Conservation (phyloP, 768 basidiomycete genomes). For the Macrolepiota fuliginosa region DNA sequence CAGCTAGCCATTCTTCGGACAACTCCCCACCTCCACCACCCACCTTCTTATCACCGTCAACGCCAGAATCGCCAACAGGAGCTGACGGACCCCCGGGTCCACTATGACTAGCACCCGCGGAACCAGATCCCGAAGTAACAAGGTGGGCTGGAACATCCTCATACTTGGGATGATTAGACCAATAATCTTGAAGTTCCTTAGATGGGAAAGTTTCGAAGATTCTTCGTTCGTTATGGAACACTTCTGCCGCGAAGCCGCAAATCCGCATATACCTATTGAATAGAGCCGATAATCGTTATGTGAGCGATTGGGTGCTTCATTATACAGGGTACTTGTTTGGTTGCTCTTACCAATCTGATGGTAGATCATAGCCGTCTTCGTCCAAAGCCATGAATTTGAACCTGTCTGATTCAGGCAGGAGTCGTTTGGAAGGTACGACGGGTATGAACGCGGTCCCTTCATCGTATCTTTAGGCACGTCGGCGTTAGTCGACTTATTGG, state of each 20-base stretch:
- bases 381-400: constrained; percentile 71
- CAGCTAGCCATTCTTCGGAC: constrained; percentile 48
- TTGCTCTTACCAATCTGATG: constrained; percentile 70
- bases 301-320: constrained; percentile 4
- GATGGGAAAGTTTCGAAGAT: constrained; percentile 62
- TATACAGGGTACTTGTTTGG: constrained; percentile 16
- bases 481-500: constrained; percentile 9
- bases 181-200: constrained; percentile 76
- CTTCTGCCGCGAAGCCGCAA: constrained; percentile 69
- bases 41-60: background rate
- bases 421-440: constrained; percentile 52
- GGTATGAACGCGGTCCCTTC: constrained; percentile 86
- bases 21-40: constrained; percentile 23
- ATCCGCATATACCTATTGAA: constrained; percentile 71
- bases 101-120: constrained; percentile 6
- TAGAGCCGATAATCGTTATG: background rate
- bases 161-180: constrained; percentile 59
- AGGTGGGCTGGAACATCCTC: constrained; percentile 37
- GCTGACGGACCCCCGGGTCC: constrained; percentile 12
- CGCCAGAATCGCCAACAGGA: constrained; percentile 15
- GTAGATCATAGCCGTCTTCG: constrained; percentile 73
- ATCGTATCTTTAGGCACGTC: constrained; percentile 57
- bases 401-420: constrained; percentile 58
- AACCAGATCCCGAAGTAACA: constrained; percentile 30
- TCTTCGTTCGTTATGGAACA: constrained; percentile 59